Evolutionary conservation across 164 flowering plant species (phyloP).

Genomic region (Taxillus chinensis): DNA sequence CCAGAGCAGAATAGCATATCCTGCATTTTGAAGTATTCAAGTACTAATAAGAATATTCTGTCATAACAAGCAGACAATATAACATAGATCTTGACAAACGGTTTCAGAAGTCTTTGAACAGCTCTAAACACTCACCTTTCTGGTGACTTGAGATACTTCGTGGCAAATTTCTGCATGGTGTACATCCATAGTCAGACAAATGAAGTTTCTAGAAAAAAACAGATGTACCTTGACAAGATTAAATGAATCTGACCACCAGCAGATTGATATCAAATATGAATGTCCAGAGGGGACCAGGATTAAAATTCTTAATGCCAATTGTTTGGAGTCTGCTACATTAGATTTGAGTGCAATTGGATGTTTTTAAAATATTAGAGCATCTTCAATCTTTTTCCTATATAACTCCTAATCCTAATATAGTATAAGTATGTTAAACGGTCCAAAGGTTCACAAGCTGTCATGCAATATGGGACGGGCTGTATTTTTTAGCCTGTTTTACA

Average conservation of each 20-base stretch:
- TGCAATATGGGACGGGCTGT: too few relatives aligned
- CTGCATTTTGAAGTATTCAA: slow-evolving; percentile 25
- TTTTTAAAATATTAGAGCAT: too few relatives aligned
- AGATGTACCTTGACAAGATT: background rate
- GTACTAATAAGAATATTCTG: background rate
- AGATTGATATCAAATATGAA: too few relatives aligned
- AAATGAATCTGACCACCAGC: background rate
- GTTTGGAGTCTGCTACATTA: too few relatives aligned
- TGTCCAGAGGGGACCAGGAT: too few relatives aligned
- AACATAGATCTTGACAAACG: background rate
- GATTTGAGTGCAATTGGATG: too few relatives aligned
- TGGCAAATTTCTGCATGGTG: slow-evolving; percentile 38
- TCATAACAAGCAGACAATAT: background rate
- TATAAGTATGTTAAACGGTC: too few relatives aligned
- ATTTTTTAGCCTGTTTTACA: too few relatives aligned
- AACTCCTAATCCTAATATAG: too few relatives aligned
- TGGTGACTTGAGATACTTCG: slow-evolving; percentile 28
- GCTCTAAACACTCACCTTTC: slow-evolving; percentile 33
- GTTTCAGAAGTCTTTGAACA: background rate
- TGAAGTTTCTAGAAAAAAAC: background rate
- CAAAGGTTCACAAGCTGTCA: too few relatives aligned
- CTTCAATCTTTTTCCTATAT: too few relatives aligned
- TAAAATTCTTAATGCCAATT: too few relatives aligned
- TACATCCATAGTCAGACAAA: background rate
- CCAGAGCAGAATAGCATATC: slow-evolving; percentile 43